These are phyloP conservation scores for Diaporthe sp. DNA, from an alignment of 2,329 filamentous ascomycete genomes.

Conservation along the genomic window DNA sequence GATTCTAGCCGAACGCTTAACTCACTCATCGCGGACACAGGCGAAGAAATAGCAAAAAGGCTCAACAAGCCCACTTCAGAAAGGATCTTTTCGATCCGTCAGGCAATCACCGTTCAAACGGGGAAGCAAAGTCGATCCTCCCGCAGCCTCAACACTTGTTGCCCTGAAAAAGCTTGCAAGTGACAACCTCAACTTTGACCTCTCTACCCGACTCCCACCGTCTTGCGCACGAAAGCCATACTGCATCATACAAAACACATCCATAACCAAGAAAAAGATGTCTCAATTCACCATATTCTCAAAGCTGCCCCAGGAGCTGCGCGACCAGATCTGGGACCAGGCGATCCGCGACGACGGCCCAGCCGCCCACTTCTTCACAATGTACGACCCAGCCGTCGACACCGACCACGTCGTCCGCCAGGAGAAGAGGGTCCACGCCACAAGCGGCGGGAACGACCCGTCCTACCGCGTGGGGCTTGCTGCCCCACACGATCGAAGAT, in stretches of 20 bases:
- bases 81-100: background rate
- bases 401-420: background rate
- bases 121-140: background rate
- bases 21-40: no score
- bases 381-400: background rate
- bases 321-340: background rate
- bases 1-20: no score
- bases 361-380: background rate
- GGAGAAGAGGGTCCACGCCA: background rate
- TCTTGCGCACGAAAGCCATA: background rate
- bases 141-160: background rate
- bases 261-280: background rate
- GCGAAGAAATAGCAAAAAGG: no score
- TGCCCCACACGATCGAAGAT: background rate
- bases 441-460: no score
- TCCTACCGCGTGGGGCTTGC: background rate
- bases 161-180: background rate
- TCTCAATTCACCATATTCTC: background rate
- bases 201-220: background rate
- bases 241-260: background rate
- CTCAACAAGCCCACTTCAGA: no score
- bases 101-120: background rate
- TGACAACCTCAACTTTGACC: background rate
- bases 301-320: background rate
- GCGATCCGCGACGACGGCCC: background rate